phyloP scores from a whole-genome alignment of 108 stramenopile species.

The Fragilaria crotonensis region DNA sequence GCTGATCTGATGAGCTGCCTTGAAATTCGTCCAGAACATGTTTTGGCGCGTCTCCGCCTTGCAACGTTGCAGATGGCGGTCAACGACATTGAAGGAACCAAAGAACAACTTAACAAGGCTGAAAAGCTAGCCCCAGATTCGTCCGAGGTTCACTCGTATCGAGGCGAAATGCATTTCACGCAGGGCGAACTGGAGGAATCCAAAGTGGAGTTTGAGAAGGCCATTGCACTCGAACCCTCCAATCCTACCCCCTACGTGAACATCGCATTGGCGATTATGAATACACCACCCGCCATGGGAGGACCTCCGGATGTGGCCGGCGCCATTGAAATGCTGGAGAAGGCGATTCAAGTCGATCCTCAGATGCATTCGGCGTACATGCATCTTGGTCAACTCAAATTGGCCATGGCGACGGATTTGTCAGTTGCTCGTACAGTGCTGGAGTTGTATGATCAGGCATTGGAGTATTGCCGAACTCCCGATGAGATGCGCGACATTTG shows the following conservation, averaged over 20 bases:
- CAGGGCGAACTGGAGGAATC: slow-evolving; percentile 63
- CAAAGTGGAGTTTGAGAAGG: slow-evolving; percentile 69
- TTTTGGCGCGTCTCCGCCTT: slow-evolving; percentile 75
- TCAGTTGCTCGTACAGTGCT: slow-evolving; percentile 64
- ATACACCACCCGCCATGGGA: slow-evolving; percentile 64
- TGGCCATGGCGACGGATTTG: slow-evolving; percentile 79
- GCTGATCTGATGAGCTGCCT: slow-evolving; percentile 67
- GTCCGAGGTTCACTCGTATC: slow-evolving; percentile 84
- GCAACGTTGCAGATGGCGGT: slow-evolving; percentile 74
- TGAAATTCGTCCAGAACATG: slow-evolving; percentile 67
- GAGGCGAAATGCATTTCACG: slow-evolving; percentile 80
- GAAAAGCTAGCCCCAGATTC: slow-evolving; percentile 58
- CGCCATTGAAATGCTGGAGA: slow-evolving; percentile 63
- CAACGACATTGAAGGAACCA: slow-evolving; percentile 65
- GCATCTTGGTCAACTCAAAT: slow-evolving; percentile 83
- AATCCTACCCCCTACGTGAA: slow-evolving; percentile 93
- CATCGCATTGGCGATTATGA: slow-evolving; percentile 74
- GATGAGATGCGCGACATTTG: slow-evolving; percentile 86
- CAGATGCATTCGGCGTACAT: slow-evolving; percentile 87
- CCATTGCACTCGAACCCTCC: slow-evolving; percentile 63
- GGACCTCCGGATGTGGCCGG: slow-evolving; percentile 55
- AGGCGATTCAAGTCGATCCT: slow-evolving; percentile 80
- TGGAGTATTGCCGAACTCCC: slow-evolving; percentile 75
- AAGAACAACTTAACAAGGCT: slow-evolving; percentile 61
- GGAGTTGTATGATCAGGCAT: slow-evolving; percentile 68